phyloP scores from a whole-genome alignment of 345 rosid species.

The Melastoma malabathricum region DNA sequence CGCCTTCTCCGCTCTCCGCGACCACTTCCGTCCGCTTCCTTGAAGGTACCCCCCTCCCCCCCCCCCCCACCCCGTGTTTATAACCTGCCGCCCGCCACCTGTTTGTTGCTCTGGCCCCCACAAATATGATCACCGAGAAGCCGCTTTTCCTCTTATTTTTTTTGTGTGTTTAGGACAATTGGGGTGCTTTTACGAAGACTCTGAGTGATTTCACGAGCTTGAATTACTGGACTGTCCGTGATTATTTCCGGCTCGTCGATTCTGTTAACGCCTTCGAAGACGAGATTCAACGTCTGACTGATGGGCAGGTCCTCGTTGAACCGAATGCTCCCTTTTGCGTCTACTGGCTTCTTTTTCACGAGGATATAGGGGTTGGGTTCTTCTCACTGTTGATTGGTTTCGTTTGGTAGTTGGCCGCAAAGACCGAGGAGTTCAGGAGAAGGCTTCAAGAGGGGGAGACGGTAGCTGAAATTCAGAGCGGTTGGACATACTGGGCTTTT shows the following conservation, averaged over 20 bases:
- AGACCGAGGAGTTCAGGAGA: slow-evolving; percentile 59
- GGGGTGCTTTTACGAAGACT: slow-evolving; percentile 31
- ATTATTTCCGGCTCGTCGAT: slow-evolving; percentile 65
- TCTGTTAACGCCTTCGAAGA: slow-evolving; percentile 57
- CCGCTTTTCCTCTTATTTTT: not conserved
- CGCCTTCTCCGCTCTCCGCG: slow-evolving; percentile 11
- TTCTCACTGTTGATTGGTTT: not conserved
- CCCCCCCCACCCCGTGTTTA: no score
- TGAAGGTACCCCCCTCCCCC: slow-evolving; percentile 23
- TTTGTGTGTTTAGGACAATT: slow-evolving; percentile 9
- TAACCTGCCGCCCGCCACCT: slow-evolving; percentile 20
- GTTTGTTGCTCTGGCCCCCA: slow-evolving; percentile 39
- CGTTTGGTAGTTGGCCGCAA: slow-evolving; percentile 46
- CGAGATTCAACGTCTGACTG: slow-evolving; percentile 38
- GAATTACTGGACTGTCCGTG: slow-evolving; percentile 83
- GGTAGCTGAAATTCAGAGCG: slow-evolving; percentile 77
- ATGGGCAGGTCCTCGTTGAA: slow-evolving; percentile 49
- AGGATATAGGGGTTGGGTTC: not conserved
- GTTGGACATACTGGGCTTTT: slow-evolving; percentile 17
- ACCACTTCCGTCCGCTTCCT: slow-evolving; percentile 19
- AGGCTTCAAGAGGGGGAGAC: slow-evolving; percentile 54
- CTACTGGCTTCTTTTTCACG: not conserved
- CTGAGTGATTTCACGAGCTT: slow-evolving; percentile 44
- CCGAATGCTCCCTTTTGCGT: not conserved
- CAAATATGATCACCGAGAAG: slow-evolving; percentile 1